Percentiles rank a stretch among this genome's conserved stretches.
phyloP scores from a whole-genome alignment of 768 basidiomycete species.

The Auriscalpium vulgare region DNA sequence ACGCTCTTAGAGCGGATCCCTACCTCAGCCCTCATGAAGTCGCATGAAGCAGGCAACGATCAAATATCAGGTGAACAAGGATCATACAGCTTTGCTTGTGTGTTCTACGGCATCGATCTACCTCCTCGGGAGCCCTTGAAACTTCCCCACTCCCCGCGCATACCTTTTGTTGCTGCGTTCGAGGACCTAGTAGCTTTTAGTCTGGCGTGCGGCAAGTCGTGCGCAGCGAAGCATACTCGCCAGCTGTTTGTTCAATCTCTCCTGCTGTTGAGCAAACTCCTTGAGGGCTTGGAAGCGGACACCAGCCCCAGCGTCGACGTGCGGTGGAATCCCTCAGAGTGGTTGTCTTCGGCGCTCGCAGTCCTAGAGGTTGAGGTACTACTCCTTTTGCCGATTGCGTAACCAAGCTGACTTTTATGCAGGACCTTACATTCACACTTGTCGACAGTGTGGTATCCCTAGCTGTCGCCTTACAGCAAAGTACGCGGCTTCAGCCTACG shows the following conservation, averaged over 20 bases:
- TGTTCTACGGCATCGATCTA: slow-evolving; percentile 46
- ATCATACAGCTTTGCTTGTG: slow-evolving; percentile 8
- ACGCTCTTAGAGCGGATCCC: neutral
- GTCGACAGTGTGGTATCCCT: slow-evolving; percentile 14
- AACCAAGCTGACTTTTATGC: neutral
- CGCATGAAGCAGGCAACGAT: neutral
- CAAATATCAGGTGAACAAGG: neutral
- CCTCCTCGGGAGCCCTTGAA: neutral
- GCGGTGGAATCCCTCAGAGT: slow-evolving; percentile 54
- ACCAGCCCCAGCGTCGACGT: slow-evolving; percentile 28
- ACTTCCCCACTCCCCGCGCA: slow-evolving; percentile 19
- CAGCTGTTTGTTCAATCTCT: slow-evolving; percentile 48
- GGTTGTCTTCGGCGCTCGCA: slow-evolving; percentile 51
- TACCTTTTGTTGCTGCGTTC: slow-evolving; percentile 53
- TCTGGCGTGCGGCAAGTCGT: slow-evolving; percentile 24
- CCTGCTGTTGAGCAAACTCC: slow-evolving; percentile 41
- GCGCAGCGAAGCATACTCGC: slow-evolving; percentile 27
- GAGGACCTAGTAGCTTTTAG: slow-evolving; percentile 45
- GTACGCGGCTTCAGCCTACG: slow-evolving; percentile 7
- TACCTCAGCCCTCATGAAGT: neutral
- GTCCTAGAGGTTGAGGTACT: slow-evolving; percentile 51
- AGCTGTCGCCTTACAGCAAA: slow-evolving; percentile 5
- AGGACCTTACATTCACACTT: slow-evolving; percentile 13
- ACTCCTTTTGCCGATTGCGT: neutral
- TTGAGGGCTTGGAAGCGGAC: slow-evolving; percentile 31